phyloP scores from a whole-genome alignment of 139 green algal genomes.

The Zygnema cylindricum region DNA sequence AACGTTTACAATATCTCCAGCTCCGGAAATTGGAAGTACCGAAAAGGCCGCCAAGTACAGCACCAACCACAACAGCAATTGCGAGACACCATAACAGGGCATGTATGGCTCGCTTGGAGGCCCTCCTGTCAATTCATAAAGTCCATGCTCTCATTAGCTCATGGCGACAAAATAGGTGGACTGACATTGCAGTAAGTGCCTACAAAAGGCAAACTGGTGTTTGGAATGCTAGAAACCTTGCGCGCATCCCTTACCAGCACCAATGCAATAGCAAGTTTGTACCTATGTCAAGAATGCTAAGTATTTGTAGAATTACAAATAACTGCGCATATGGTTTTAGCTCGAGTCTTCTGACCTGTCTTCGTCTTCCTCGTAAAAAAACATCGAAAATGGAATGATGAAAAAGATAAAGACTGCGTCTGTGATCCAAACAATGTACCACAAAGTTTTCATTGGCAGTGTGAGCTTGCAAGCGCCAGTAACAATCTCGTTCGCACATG shows the following conservation, averaged over 20 bases:
- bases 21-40: no score
- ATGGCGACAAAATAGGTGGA: no score
- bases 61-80: slow-evolving; percentile 37
- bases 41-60: slow-evolving; percentile 62
- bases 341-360: slow-evolving; percentile 70
- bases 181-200: no score
- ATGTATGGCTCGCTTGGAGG: slow-evolving; percentile 10
- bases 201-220: no score
- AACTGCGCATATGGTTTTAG: no score
- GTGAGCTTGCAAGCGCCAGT: slow-evolving; percentile 79
- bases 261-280: no score
- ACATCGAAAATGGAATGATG: slow-evolving; percentile 92
- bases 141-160: no score
- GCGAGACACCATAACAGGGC: slow-evolving; percentile 35
- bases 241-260: no score
- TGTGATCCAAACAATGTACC: slow-evolving; percentile 74
- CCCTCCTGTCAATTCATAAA: slow-evolving; percentile 13
- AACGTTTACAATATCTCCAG: no score
- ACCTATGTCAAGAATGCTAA: no score
- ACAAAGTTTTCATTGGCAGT: slow-evolving; percentile 89
- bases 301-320: no score
- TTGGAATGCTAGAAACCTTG: no score
- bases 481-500: slow-evolving; percentile 76
- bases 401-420: slow-evolving; percentile 82
- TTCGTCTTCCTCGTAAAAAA: slow-evolving; percentile 95